Conservation (phyloP, 805 yeast genomes). For the Blastobotrys mokoenaii region DNA sequence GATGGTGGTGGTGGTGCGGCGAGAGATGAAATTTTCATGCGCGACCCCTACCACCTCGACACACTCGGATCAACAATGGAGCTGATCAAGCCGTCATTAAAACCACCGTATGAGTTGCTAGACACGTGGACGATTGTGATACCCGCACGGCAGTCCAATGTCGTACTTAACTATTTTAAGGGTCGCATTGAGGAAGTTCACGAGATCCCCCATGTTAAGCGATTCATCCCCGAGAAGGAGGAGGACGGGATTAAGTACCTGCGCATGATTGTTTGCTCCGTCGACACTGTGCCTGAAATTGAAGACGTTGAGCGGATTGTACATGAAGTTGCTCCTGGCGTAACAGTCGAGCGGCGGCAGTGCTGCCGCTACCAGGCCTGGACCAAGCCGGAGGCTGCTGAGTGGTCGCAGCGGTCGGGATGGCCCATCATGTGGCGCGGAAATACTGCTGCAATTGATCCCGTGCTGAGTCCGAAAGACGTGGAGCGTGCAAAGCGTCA, state of each 20-base stretch:
- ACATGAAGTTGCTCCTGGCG: neutral
- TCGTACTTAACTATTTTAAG: constrained; percentile 23
- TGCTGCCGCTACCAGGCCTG: constrained; percentile 62
- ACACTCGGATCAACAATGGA: constrained; percentile 6
- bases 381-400: constrained; percentile 53
- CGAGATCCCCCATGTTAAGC: constrained; percentile 28
- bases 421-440: constrained; percentile 98
- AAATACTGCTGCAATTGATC: constrained; percentile 46
- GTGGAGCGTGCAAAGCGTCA: constrained; percentile 34
- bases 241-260: constrained; percentile 1
- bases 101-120: constrained; percentile 19
- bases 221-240: constrained; percentile 23
- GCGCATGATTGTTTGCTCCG: constrained; percentile 42
- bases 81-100: constrained; percentile 19
- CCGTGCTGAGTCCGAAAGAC: constrained; percentile 42
- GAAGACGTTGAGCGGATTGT: constrained; percentile 14
- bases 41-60: constrained; percentile 11
- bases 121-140: constrained; percentile 27
- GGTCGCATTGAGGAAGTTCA: constrained; percentile 22
- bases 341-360: constrained; percentile 13
- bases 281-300: constrained; percentile 24
- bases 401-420: constrained; percentile 51
- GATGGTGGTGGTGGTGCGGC: too few species aligned
- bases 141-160: constrained; percentile 25
- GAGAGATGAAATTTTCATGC: constrained; percentile 1